Evolutionary conservation across 495 filamentous ascomycete species (phyloP).

Genomic region (Penicillium longicatenatum): DNA sequence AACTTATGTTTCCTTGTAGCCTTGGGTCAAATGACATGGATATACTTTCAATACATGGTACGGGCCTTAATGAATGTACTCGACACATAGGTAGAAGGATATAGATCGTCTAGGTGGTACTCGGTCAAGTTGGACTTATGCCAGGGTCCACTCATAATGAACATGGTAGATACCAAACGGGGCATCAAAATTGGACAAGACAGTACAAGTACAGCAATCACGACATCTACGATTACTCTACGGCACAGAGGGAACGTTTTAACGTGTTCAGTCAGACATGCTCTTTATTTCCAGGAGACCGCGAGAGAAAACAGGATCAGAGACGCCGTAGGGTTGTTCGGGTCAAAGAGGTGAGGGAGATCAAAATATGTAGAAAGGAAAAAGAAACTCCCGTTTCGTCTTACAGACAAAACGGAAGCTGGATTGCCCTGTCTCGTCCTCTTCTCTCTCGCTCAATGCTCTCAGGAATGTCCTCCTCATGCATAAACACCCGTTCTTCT

Average conservation of each 20-base stretch:
- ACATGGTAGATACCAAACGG: too few species aligned
- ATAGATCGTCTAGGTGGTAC: too few species aligned
- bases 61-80: too few species aligned
- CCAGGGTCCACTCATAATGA: too few species aligned
- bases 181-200: not conserved
- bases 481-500: conserved; percentile 25
- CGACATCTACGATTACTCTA: not conserved
- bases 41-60: too few species aligned
- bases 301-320: conserved; percentile 37
- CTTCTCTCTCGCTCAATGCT: conserved; percentile 29
- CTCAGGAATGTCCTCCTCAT: conserved; percentile 31
- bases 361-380: conserved; percentile 27
- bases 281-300: conserved; percentile 43
- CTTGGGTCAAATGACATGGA: too few species aligned
- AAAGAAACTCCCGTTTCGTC: conserved; percentile 21
- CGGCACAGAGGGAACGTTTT: conserved; percentile 25
- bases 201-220: not conserved
- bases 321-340: conserved; percentile 33
- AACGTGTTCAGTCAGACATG: conserved; percentile 37
- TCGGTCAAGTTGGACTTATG: too few species aligned
- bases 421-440: conserved; percentile 27
- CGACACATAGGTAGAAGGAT: too few species aligned
- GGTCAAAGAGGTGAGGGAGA: conserved; percentile 34
- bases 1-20: too few species aligned
- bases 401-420: conserved; percentile 10